Conservation (phyloP, 2,329 filamentous ascomycete species). For the Pseudocercospora musae region DNA sequence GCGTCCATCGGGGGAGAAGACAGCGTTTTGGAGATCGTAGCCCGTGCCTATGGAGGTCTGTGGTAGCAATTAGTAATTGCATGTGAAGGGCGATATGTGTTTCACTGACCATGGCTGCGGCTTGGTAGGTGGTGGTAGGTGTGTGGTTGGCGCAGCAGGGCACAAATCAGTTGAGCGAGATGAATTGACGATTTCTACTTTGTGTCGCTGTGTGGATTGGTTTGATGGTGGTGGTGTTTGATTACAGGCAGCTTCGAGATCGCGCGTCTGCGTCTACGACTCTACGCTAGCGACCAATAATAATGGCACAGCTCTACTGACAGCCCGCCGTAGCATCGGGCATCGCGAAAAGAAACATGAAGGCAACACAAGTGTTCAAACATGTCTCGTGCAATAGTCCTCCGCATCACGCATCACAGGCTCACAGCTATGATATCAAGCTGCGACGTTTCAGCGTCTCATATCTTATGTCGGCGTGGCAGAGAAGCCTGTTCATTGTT, state of each 20-base stretch:
- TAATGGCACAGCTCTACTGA: background rate
- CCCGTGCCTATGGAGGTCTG: slow-evolving; percentile 99
- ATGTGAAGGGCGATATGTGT: slow-evolving; percentile 3
- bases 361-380: background rate
- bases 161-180: background rate
- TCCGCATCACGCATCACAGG: background rate
- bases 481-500: slow-evolving; percentile 1
- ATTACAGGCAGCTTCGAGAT: background rate
- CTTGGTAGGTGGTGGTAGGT: slow-evolving; percentile 1
- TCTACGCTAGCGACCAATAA: too few relatives aligned
- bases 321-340: background rate
- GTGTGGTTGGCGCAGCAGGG: background rate
- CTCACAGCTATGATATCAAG: background rate
- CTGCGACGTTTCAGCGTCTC: slow-evolving; percentile 2
- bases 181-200: background rate
- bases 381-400: background rate
- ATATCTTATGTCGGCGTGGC: background rate
- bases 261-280: too few relatives aligned
- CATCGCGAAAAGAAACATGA: too few relatives aligned
- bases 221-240: background rate
- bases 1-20: slow-evolving; percentile 97
- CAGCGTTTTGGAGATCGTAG: slow-evolving; percentile 98
- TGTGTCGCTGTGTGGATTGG: background rate
- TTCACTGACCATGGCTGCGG: slow-evolving; percentile 31
- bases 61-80: background rate